Base-by-base conservation (phyloP, 2,329 filamentous ascomycete species). In the Aspergillus caelatus region DNA sequence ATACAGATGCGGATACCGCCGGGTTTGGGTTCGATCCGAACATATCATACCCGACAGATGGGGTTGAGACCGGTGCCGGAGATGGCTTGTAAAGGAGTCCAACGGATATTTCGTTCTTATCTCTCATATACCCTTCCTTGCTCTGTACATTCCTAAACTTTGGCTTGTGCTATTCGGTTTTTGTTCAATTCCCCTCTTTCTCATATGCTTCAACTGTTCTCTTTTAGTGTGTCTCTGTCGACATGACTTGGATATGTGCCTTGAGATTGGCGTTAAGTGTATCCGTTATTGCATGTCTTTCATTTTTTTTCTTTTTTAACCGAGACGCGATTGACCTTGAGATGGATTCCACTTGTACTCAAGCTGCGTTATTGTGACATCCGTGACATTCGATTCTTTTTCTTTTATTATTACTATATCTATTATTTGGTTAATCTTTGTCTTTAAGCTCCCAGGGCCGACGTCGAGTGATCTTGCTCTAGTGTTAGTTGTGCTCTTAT, bases 1-100 rank as follows among this genome's bases (percentile, higher is more conserved):
- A 89, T 70, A 86, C 84, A 45, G 85, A 85, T 67, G 74, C 70
- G 52, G 79, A 79, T 60, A 71, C 72, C n/a, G 71, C 74, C 41
- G 75, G 74, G 26, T 82, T 82, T 68, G 77, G 77, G 30, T 82
- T 82, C 63, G 78, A 80, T 48, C 75, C 78, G 26, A 80, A 69
- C 65, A 74, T 79, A 62, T 62, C 73, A 50, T 80, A 79, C 64
- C 63, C 73, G 39, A 70, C 74, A 14, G 80, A 81, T 65, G 77
- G 78, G 68, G 79, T 81, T 67, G 79, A 80, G 68, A 80, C 78
- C 56, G 77, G 77, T 69, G 72, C 77, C 62, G 74, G 74, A 58
- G 77, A 78, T 61, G 67, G 70, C 68, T 66, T 79, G 67, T 80
- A 72, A 77, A 76, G 65, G 72, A 73, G 67, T 60, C 70, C 70